A percentile compares a stretch with the other conserved stretches of the same genome.
phyloP scores from a whole-genome alignment of 1,284 basidiomycete species.

The Marasmius fiardii region DNA sequence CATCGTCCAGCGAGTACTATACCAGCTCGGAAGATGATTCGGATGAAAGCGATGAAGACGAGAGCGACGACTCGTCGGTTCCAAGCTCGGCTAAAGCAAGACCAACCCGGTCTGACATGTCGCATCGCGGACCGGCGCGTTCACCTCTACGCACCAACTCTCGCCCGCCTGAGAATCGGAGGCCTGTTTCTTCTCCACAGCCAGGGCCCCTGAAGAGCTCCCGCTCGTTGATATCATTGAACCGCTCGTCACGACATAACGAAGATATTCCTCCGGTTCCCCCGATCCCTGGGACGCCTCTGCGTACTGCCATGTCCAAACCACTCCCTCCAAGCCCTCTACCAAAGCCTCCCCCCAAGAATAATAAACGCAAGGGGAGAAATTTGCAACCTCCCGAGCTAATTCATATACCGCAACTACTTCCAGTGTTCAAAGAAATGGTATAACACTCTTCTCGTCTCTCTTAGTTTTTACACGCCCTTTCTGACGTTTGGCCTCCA shows the following conservation, averaged over 20 bases:
- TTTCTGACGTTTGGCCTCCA: neutral
- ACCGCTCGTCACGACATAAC: conserved; percentile 24
- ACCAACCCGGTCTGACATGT: conserved; percentile 7
- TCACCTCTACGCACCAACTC: conserved; percentile 12
- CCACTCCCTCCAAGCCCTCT: conserved; percentile 24
- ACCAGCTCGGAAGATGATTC: conserved; percentile 31
- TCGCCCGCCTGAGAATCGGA: conserved; percentile 12
- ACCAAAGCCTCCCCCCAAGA: conserved; percentile 16
- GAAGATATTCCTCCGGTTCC: conserved; percentile 43
- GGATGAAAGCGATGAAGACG: conserved; percentile 29
- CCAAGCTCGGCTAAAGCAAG: conserved; percentile 8
- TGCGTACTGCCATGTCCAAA: conserved; percentile 19
- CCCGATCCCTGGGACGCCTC: conserved; percentile 21
- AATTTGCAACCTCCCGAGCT: conserved; percentile 74
- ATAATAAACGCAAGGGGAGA: conserved; percentile 37
- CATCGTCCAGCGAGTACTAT: conserved; percentile 36
- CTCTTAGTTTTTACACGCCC: neutral
- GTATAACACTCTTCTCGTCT: conserved; percentile 45
- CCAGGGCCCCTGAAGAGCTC: conserved; percentile 36
- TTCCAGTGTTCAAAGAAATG: conserved; percentile 89
- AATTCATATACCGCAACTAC: conserved; percentile 67
- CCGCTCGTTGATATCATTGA: conserved; percentile 35
- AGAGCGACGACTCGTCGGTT: conserved; percentile 28
- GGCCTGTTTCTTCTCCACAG: neutral
- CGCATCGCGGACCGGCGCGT: conserved; percentile 4